These are phyloP conservation scores for Hydrangea macrophylla DNA, from an alignment of 148 eudicot genomes.

Conservation along the genomic window DNA sequence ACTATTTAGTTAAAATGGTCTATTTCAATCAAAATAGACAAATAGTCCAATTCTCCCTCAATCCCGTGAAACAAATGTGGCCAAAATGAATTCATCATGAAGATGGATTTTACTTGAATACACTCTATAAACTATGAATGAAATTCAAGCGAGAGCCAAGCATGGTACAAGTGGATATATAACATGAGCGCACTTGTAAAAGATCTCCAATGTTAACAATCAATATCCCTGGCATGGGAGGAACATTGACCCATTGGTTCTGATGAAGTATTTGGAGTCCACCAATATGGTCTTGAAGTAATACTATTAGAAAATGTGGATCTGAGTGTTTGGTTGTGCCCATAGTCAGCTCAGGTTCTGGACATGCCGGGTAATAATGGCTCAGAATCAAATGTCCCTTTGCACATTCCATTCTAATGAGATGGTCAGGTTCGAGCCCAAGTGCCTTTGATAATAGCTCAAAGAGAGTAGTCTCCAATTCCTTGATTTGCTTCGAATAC, in stretches of 20 bases:
- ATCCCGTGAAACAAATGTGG: too few relatives aligned
- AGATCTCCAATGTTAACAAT: slow-evolving; percentile 34
- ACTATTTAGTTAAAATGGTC: too few relatives aligned
- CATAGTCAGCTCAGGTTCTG: slow-evolving; percentile 33
- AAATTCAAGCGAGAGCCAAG: too few relatives aligned
- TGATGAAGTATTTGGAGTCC: slow-evolving; percentile 40
- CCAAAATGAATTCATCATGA: too few relatives aligned
- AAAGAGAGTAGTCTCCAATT: neutral
- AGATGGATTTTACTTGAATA: too few relatives aligned
- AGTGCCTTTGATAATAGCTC: slow-evolving; percentile 10
- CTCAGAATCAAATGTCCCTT: slow-evolving; percentile 5
- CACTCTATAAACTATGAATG: too few relatives aligned
- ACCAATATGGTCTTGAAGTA: slow-evolving; percentile 33
- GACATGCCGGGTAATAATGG: slow-evolving; percentile 46
- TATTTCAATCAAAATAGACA: too few relatives aligned
- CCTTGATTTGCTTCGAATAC: neutral
- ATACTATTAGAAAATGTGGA: slow-evolving; percentile 23
- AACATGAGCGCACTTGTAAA: slow-evolving; percentile 27
- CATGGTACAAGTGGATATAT: too few relatives aligned
- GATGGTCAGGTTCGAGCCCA: slow-evolving; percentile 5
- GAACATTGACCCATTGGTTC: slow-evolving; percentile 40
- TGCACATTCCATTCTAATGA: slow-evolving; percentile 7
- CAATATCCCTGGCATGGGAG: slow-evolving; percentile 26
- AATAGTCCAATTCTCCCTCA: too few relatives aligned
- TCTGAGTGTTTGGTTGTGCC: slow-evolving; percentile 34